A percentile compares a stretch with the other conserved stretches of the same genome.
These are phyloP conservation scores for Rhynchospora pubera DNA, from an alignment of 176 grass and related monocot species.

Conservation along the genomic window DNA sequence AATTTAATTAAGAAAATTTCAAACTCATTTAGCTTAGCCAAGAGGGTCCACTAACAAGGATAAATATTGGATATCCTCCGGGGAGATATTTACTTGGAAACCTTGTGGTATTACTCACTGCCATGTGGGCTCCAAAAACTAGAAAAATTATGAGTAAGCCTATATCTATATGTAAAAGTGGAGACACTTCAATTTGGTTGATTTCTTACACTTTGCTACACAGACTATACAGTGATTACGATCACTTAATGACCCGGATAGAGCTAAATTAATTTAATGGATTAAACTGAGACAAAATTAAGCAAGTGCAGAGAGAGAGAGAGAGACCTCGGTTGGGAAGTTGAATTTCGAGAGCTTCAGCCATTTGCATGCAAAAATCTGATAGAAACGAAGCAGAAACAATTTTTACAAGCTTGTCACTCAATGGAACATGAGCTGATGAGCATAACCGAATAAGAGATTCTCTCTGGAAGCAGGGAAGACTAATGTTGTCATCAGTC, in stretches of 20 bases:
- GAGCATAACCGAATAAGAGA: not conserved
- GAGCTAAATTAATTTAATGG: not conserved
- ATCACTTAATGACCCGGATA: not conserved
- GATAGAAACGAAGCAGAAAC: not conserved
- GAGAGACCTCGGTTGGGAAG: conserved; percentile 40
- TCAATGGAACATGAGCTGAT: not conserved
- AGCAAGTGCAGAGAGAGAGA: not conserved
- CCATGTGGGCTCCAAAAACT: not conserved
- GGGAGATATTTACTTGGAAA: not conserved
- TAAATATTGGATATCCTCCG: no score
- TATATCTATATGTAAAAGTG: not conserved
- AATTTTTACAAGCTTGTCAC: not conserved
- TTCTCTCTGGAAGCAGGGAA: not conserved
- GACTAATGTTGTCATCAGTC: not conserved
- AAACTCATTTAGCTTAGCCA: no score
- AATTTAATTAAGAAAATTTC: no score
- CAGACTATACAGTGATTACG: not conserved
- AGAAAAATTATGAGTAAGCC: not conserved
- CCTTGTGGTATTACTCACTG: not conserved
- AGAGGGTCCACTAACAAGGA: no score
- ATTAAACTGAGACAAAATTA: not conserved
- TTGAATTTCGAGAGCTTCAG: conserved; percentile 40
- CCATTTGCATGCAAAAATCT: conserved; percentile 26
- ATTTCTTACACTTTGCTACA: not conserved
- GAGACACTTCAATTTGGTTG: not conserved